Base-by-base conservation (phyloP, 225 moss, liverwort and hornwort species). In the Physcomitrium patens region DNA sequence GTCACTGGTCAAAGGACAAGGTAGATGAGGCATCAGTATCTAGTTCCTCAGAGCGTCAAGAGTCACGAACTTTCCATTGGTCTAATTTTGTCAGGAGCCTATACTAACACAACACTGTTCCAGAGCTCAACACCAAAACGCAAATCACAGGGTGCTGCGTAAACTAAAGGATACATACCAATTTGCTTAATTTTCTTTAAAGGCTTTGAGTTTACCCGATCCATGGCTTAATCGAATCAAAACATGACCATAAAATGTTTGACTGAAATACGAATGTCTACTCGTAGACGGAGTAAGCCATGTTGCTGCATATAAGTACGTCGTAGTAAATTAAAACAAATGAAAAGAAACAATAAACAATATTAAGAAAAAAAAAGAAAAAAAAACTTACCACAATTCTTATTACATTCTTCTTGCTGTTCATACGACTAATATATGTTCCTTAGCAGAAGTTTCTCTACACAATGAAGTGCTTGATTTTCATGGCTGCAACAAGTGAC, bases 11-110 rank as follows among this genome's bases (percentile, higher is more conserved):
- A 57, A 65, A 51, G 43, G 65, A 65, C 72, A 75, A 28, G 44
- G 59, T 20, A 2, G 75, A n/a, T 55, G 65, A 76, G 71, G 67
- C 60, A 48, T 54, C 67, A 76, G 44, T 26, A 14, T 23, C 28
- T 23, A 48, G 59, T 46, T 63, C 37, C 47, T 81, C 72, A 37
- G 50, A 65, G 14, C 41, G 24, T 47, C 53, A 72, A 67, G 76
- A 61, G 71, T 53, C 46, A 46, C 60, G 46, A 65, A 20, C 60
- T 60, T 17, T 31, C 17, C 70, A 60, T 52, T 37, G 10, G 37
- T 18, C 69, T 79, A 17, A 63, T 52, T 22, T 22, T 20, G 24
- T 41, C 22, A 7, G n/a, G 26, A 52, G 31, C 5, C 31, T 2
- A 37, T 37, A 1, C 51, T 12, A 71, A 10, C 18, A 60, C 54